Base-by-base conservation (phyloP, 2,329 filamentous ascomycete species). In the Ophiostoma novo-ulmi region DNA sequence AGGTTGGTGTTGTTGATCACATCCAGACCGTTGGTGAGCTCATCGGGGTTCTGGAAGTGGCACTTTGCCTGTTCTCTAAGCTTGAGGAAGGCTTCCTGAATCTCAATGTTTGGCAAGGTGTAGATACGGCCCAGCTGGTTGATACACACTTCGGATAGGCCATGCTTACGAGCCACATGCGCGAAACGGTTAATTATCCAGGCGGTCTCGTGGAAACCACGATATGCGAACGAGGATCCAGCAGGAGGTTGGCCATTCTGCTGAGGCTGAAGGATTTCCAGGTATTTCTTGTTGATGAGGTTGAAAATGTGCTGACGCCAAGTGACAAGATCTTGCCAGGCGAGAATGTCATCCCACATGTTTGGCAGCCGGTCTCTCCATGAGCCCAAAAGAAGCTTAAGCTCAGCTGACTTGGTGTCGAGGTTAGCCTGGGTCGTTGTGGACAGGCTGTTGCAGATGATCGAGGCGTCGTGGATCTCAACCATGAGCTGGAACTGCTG, bases 131-230 rank as follows among this genome's bases (percentile, higher is more conserved):
- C 97, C 26, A 99, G 87, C 78, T 99, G 95, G 74, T 88, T 94
- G 80, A 99, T 97, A 82, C 96, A 99, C 39, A 99, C 95, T 74
- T 99, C 95, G 0, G 94, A 92, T 75, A 99, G 88, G 75, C 92
- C 94, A 80, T 99, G 95, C 83, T 99, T 99, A 71, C 95, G 89
- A 67, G 95, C 95, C 61, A 99, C 95, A 78, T 99, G 95, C 0
- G 95, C 96, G 77, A 99, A 99, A 22, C 95, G 88, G 79, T 99
- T 99, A 80, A 99, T 99, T 75, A 99, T 99, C 95, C 95, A 99
- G 1, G 95, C 95, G 14, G 95, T 99, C 81, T 99, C 95, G 77
- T 99, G 95, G 78, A 97, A 99, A 36, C 95, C 95, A 64, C 95
- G 89, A 78, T 99, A 99, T 0, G 95, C 95, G 79, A 95, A 98